phyloP scores from a whole-genome alignment of 257 asterid species.

The Ocimum tenuiflorum region DNA sequence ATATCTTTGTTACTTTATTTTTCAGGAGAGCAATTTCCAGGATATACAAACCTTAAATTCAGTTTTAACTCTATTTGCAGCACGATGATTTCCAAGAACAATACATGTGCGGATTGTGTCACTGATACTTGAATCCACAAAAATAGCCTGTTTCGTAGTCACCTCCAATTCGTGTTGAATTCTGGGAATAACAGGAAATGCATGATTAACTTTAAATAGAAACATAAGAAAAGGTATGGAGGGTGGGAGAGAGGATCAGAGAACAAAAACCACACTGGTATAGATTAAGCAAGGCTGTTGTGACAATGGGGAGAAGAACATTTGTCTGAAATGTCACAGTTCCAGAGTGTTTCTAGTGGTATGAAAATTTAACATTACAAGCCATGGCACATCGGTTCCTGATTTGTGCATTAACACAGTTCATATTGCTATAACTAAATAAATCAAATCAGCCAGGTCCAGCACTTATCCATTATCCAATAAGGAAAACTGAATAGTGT shows the following conservation, averaged over 20 bases:
- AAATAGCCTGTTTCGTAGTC: conserved; percentile 80
- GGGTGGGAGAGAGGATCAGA: background rate
- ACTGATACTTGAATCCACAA: conserved; percentile 90
- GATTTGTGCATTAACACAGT: background rate
- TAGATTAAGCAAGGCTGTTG: background rate
- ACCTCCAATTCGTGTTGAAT: conserved; percentile 79
- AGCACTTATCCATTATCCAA: background rate
- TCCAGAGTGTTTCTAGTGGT: background rate
- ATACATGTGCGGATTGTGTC: conserved; percentile 96
- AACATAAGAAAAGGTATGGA: background rate
- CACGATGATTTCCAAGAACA: conserved; percentile 80
- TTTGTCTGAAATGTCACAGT: background rate
- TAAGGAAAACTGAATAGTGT: background rate
- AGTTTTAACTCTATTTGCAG: conserved; percentile 68
- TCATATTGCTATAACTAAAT: background rate
- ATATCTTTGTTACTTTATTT: background rate
- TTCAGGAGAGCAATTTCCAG: conserved; percentile 6
- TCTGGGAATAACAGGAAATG: conserved; percentile 35
- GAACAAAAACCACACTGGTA: background rate
- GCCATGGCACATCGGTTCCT: background rate
- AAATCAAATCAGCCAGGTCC: background rate
- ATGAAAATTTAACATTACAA: background rate
- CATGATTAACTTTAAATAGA: background rate
- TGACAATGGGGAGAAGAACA: background rate
- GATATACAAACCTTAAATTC: conserved; percentile 67